Conservation (phyloP, 2,329 filamentous ascomycete genomes). For the Drechmeria coniospora region DNA sequence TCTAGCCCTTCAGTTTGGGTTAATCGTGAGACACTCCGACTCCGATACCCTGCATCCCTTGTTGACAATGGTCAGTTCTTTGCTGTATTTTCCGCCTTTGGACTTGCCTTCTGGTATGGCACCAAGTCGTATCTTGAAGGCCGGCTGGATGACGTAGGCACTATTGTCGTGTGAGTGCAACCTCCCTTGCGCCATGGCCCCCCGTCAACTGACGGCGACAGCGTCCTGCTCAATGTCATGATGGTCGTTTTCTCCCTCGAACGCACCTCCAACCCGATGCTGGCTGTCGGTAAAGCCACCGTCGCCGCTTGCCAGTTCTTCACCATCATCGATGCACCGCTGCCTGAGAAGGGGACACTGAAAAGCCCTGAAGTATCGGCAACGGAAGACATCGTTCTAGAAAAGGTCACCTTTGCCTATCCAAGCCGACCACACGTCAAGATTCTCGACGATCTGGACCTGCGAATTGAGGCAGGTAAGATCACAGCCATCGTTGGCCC, state of each 20-base stretch:
- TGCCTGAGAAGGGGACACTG: conserved; percentile 18
- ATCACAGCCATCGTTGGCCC: conserved; percentile 61
- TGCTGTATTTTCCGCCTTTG: conserved; percentile 34
- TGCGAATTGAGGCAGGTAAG: conserved; percentile 47
- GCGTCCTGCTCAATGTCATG: conserved; percentile 42
- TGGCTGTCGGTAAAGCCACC: conserved; percentile 41
- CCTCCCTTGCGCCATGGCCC: conserved; percentile 3
- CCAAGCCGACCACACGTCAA: conserved; percentile 49
- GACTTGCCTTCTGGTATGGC: conserved; percentile 48
- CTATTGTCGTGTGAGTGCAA: conserved; percentile 35
- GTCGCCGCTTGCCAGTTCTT: conserved; percentile 44
- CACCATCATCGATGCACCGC: conserved; percentile 34
- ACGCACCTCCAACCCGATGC: conserved; percentile 39
- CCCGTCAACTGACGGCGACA: conserved; percentile 3
- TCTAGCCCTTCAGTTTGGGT: conserved; percentile 34
- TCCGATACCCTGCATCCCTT: not conserved
- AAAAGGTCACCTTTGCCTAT: conserved; percentile 57
- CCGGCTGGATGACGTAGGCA: conserved; percentile 31
- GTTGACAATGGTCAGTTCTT: conserved; percentile 28
- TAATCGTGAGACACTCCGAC: conserved; percentile 20
- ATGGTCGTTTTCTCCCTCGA: conserved; percentile 41
- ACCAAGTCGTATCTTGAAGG: conserved; percentile 32
- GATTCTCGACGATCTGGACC: conserved; percentile 42
- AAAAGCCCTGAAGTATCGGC: conserved; percentile 22
- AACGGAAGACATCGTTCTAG: conserved; percentile 29